These are phyloP conservation scores for Canariomyces notabilis DNA, from an alignment of 2,329 filamentous ascomycete species.

Conservation along the genomic window DNA sequence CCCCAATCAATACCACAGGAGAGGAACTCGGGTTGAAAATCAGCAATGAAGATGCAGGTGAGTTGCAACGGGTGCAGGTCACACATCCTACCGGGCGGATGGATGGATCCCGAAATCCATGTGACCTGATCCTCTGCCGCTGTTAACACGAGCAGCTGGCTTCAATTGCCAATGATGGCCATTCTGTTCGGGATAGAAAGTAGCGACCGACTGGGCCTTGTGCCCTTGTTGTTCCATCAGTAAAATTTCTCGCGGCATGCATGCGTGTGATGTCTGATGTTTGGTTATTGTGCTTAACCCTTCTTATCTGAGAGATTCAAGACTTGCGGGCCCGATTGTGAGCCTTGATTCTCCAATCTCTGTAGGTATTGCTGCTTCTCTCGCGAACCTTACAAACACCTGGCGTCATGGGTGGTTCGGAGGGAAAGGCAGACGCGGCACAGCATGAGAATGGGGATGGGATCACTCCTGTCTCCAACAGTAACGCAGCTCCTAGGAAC, in stretches of 20 bases:
- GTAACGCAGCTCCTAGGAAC: background rate
- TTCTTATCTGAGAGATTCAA: constrained; percentile 3
- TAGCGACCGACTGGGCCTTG: background rate
- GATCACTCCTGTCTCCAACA: constrained; percentile 24
- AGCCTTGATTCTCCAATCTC: too few relatives aligned
- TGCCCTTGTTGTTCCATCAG: background rate
- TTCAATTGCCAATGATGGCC: background rate
- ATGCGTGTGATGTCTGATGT: too few relatives aligned
- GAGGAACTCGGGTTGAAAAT: background rate
- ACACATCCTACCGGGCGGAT: background rate
- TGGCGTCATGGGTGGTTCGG: background rate
- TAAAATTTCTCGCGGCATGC: too few relatives aligned
- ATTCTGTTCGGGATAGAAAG: background rate
- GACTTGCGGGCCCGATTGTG: too few relatives aligned
- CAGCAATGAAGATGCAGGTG: background rate
- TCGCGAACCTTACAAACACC: background rate
- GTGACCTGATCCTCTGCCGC: background rate
- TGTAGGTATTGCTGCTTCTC: too few relatives aligned
- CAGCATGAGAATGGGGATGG: constrained; percentile 13
- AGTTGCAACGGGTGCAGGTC: background rate
- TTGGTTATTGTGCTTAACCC: background rate
- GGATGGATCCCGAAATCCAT: background rate
- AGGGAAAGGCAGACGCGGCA: background rate
- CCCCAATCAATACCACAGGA: constrained; percentile 3
- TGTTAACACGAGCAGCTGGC: background rate